Conservation (phyloP, 345 rosid species). For the Citropsis articulata region DNA sequence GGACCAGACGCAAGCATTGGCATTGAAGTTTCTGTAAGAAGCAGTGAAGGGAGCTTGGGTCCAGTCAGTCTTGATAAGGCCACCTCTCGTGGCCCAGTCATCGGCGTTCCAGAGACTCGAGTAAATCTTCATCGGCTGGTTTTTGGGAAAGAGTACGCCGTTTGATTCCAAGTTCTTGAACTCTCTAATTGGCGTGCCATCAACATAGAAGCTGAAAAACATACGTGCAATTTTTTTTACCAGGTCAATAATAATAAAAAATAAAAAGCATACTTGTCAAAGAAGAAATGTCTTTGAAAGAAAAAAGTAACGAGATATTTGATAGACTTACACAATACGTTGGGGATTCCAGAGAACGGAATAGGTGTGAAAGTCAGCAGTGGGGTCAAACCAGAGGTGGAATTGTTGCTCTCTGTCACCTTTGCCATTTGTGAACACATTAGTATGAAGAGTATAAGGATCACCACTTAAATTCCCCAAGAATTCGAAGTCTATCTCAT, state of each 20-base stretch:
- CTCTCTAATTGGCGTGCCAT: slow-evolving; percentile 43
- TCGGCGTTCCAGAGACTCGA: slow-evolving; percentile 46
- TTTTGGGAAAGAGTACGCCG: slow-evolving; percentile 41
- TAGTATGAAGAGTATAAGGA: slow-evolving; percentile 52
- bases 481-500: slow-evolving; percentile 56
- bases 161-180: slow-evolving; percentile 42
- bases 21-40: slow-evolving; percentile 39
- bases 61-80: slow-evolving; percentile 44
- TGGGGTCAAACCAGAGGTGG: slow-evolving; percentile 52
- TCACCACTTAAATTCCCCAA: slow-evolving; percentile 48
- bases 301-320: not conserved
- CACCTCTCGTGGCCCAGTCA: slow-evolving; percentile 48
- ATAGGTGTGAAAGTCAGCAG: slow-evolving; percentile 54
- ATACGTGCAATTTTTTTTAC: not conserved
- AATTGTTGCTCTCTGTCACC: slow-evolving; percentile 54
- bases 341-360: slow-evolving; percentile 52
- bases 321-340: slow-evolving; percentile 32
- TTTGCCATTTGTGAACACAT: slow-evolving; percentile 46
- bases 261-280: not conserved
- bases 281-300: not conserved
- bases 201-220: slow-evolving; percentile 37
- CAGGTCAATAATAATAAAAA: not conserved
- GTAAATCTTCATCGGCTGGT: slow-evolving; percentile 39
- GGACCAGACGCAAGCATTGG: slow-evolving; percentile 37
- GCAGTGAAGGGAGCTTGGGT: slow-evolving; percentile 45